Evolutionary conservation across 2,329 filamentous ascomycete species (phyloP), one percentile per base, ranked within the genome.

Genomic region (Fusarium fujikuroi): DNA sequence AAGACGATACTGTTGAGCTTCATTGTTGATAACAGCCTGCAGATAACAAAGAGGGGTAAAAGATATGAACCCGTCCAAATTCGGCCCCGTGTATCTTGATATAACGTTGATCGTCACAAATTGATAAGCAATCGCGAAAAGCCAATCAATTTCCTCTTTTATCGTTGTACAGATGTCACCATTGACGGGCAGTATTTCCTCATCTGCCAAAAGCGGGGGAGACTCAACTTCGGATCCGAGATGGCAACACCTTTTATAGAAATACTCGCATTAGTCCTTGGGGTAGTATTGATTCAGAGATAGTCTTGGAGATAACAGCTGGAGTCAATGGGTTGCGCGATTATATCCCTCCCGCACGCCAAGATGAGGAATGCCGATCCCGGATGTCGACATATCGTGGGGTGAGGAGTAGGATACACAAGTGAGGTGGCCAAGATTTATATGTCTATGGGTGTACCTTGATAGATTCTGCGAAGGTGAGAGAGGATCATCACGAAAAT

Each of bases 361-460:
- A 54, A 54, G 50, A 40, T 54, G 50, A 54, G 50, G 34, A 54
- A 28, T 40, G 50, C 34, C 50, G 50, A 54, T 54, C 50, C 10
- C 34, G 50, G 50, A 54, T 54, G 34, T 30, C 50, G 50, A 54
- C 50, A 54, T 54, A 28, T 18, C 34, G 23, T 3, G 10, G 18
- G 50, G 50, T 39, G 23, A 28, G 47, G n/a, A 52, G 30, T 19
- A 18, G 23, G 50, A 28, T 9, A 39, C 34, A 28, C 9, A n/a
- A 21, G 32, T 3, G 2, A 21, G 16, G n/a, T 1, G 3, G 7
- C 18, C 18, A n/a, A 7, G 5, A 18, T 2, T 39, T 53, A 53
- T 39, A 53, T 12, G 14, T 12, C 1, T 28, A 9, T n/a, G 0
- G 2, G 0, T 0, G 1, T n/a, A 9, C 19, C 19, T 8, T 28